Evolutionary conservation across 2,329 filamentous ascomycete genomes (phyloP), one percentile per base, ranked within the genome.

Genomic region (Thielaviopsis musarum): DNA sequence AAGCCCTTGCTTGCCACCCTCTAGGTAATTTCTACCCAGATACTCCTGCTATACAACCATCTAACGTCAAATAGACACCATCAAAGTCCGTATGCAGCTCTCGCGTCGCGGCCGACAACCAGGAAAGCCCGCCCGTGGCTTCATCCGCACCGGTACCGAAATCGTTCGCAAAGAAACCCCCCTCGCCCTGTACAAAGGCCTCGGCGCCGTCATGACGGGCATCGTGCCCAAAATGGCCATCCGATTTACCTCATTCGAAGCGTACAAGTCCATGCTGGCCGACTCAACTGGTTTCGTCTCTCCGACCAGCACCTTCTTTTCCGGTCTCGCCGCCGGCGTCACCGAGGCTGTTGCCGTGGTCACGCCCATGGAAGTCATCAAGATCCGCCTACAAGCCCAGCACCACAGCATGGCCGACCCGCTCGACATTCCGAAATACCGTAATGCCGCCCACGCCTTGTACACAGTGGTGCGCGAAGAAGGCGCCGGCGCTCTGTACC

Each of bases 141-240:
- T 98, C 75, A 70, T 96, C 64, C 77, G 77, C 59, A 98, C 93
- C 1, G 93, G 93, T 63, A 73, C 78, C 63, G 87, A 94, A 66
- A 97, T 98, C 67, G 83, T 95, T 59, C 81, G 82, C 69, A 85
- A 87, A 67, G 93, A 98, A 75, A 96, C 93, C 15, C 88, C 90
- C 1, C 76, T 98, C 41, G 93, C 87, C 64, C 76, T 98, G 61
- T 98, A 98, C 80, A 98, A 98, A 77, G 93, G 93, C 65, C 81
- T 98, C n/a, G 93, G 93, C 63, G 93, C 93, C 59, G 93, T 98
- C 51, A 72, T 97, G 61, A 96, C 91, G 24, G 93, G 93, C 65
- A 98, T 98, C 71, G 83, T 98, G 22, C 93, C 93, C 59, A 98
- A 98, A 75, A 98, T 98, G 93, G 93, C 93, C 63, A 98, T 97